Conservation (phyloP, 202 grass and related monocot genomes). For the Cymbopogon flexuosus region DNA sequence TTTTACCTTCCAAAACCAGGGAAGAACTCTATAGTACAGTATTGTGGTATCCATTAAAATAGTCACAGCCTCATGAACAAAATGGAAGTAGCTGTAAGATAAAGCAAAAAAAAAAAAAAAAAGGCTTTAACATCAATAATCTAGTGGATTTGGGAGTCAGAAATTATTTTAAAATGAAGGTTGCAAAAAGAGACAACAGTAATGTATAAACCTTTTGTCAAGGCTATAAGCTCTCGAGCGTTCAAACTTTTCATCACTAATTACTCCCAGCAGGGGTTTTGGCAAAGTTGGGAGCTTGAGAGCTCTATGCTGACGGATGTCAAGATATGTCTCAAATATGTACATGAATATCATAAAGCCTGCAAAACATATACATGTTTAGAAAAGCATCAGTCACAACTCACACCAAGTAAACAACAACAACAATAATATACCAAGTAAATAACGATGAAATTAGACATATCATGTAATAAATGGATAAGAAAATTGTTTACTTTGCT, state of each 20-base stretch:
- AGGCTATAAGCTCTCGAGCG: conserved; percentile 85
- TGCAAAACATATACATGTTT: conserved; percentile 36
- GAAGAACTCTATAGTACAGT: conserved; percentile 76
- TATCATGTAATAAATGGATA: not conserved
- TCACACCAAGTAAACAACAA: not conserved
- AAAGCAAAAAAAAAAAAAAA: not conserved
- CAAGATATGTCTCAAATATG: conserved; percentile 94
- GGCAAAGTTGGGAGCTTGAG: conserved; percentile 67
- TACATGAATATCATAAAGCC: conserved; percentile 94
- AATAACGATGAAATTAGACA: not conserved
- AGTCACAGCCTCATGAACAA: conserved; percentile 74
- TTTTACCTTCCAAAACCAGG: conserved; percentile 96
- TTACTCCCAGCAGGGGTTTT: conserved; percentile 63
- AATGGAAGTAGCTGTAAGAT: conserved; percentile 74
- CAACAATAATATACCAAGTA: not conserved
- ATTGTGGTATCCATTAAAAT: conserved; percentile 85
- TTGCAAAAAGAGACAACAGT: not conserved
- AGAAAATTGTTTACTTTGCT: not conserved
- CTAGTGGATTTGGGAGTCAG: not conserved
- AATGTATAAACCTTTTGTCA: conserved; percentile 71
- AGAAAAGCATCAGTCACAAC: not conserved
- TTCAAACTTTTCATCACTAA: conserved; percentile 83
- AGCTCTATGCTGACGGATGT: conserved; percentile 75
- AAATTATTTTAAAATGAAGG: conserved; percentile 3
- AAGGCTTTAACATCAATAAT: conserved; percentile 1